Evolutionary conservation across 768 basidiomycete species (phyloP), one percentile per base, ranked within the genome.

Genomic region (Plicaturopsis crispa): DNA sequence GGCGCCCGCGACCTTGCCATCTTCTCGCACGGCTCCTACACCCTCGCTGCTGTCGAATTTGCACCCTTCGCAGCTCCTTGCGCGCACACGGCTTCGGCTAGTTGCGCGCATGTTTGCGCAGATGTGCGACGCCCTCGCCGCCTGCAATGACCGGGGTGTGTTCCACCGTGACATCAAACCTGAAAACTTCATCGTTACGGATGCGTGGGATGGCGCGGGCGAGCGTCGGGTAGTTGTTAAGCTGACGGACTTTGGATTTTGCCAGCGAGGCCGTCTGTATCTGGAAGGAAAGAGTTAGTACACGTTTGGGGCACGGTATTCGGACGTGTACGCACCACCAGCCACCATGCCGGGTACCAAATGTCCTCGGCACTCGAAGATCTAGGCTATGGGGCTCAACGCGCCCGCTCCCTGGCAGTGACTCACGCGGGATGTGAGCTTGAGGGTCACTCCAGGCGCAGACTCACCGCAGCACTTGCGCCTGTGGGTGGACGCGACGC

Each of bases 131-230:
- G 93, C 94, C 31, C 92, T 99, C 10, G 88, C 89, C 3, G 79
- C 84, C 5, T 97, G 94, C 62, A 96, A 99, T 56, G 81, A 81
- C 12, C 79, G 83, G 44, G 82, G 82, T 24, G 86, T 99, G 44
- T 90, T 83, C 55, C 94, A 99, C 57, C 80, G 94, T 44, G 94
- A 99, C 61, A 97, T 99, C 74, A 99, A 99, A 66, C 94, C 94
- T 0, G 94, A 98, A 68, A 97, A 98, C 65, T 92, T 93, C 52
- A 93, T 93, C 56, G 89, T 93, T 52, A 91, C 89, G 0, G 88
- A 93, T 51, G 87, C 79, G 12, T 76, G 73, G 59, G 70, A 72
- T 48, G 75, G 77, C 36, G 66, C 67, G 39, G 66, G 68, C 48
- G 87, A 90, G 58, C 79, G 89, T 50, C 84, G 84, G 55, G 94